Evolutionary conservation across 371 early-diverging fungal genomes (phyloP).

Genomic region (Zancudomyces culisetae): DNA sequence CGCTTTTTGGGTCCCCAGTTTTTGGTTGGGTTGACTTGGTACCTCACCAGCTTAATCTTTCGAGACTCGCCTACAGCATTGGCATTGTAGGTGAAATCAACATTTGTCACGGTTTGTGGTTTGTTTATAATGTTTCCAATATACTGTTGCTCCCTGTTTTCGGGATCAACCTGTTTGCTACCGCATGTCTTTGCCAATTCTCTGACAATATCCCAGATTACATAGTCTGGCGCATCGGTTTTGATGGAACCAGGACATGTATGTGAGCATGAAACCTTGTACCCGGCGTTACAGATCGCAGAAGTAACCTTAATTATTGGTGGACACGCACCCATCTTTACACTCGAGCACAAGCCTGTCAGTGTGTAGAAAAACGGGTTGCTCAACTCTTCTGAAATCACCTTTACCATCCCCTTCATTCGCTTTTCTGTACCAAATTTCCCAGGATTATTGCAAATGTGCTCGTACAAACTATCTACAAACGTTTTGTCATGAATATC

Average conservation of each 20-base stretch:
- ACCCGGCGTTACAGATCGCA: slow-evolving; percentile 83
- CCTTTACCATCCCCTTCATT: slow-evolving; percentile 89
- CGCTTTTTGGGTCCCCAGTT: slow-evolving; percentile 96
- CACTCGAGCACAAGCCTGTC: slow-evolving; percentile 46
- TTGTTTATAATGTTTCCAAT: too few relatives aligned
- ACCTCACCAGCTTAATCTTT: slow-evolving; percentile 65
- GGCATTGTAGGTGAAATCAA: slow-evolving; percentile 46
- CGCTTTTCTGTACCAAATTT: slow-evolving; percentile 59
- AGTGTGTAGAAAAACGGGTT: slow-evolving; percentile 67
- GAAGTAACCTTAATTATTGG: slow-evolving; percentile 36
- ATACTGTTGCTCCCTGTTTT: too few relatives aligned
- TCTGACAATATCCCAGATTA: slow-evolving; percentile 89
- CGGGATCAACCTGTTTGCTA: slow-evolving; percentile 38
- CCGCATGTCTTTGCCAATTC: slow-evolving; percentile 47
- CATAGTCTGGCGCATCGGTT: slow-evolving; percentile 76
- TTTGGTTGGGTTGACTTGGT: slow-evolving; percentile 79
- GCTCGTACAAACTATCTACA: slow-evolving; percentile 41
- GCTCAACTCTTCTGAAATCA: slow-evolving; percentile 53
- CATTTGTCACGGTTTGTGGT: too few relatives aligned
- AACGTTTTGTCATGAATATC: slow-evolving; percentile 69
- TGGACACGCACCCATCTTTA: slow-evolving; percentile 29
- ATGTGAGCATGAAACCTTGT: slow-evolving; percentile 84
- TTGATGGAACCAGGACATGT: slow-evolving; percentile 73
- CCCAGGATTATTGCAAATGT: slow-evolving; percentile 33
- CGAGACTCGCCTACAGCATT: slow-evolving; percentile 54